Base-by-base conservation (phyloP, 352 stramenopile species). In the Thalassiosira pacifica region DNA sequence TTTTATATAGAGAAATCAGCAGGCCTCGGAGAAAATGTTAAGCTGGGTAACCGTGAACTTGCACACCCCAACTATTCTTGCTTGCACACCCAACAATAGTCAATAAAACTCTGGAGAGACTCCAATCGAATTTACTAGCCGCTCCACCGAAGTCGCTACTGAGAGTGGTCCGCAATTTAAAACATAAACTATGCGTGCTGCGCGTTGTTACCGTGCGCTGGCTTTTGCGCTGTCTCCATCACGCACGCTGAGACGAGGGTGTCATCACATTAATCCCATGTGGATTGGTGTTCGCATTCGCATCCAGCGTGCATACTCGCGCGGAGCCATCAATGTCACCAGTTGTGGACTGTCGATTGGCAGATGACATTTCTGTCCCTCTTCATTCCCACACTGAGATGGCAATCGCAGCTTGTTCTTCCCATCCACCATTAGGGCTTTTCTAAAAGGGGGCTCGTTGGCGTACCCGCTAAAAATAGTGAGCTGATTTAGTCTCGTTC, bases 241-340 rank as follows among this genome's bases (percentile, higher is more conserved):
- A 48, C 13, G 37, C 37, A 48, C 13, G 37, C 37, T 48, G 37
- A 13, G 37, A 48, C 13, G 37, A 48, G 13, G 6, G 6, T 48
- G 13, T 48, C 37, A 48, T 48, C 37, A 48, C 37, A 48, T 48
- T 48, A 48, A 48, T 48, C 37, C 37, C 37, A 48, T 48, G 37
- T 48, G 37, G 13, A 48, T 48, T 48, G 37, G 37, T 48, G 37
- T 48, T 48, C 37, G 37, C 37, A 48, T 48, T 48, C 37, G 4
- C 22, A 22, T 40, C 22, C 9, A 40, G 27, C 22, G 13, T 24
- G 68, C 68, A 67, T 76, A 31, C 16, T 32, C 32, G 16, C 32
- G 13, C 68, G 68, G 53, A 76, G 65, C 29, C 68, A 19, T 53
- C 68, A 76, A 37, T 48, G 37, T 48, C 37, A 48, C 37, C 37